A percentile compares a stretch with the other conserved stretches of the same genome.
phyloP scores from a whole-genome alignment of 768 basidiomycete genomes.

The Tricholoma terreum region DNA sequence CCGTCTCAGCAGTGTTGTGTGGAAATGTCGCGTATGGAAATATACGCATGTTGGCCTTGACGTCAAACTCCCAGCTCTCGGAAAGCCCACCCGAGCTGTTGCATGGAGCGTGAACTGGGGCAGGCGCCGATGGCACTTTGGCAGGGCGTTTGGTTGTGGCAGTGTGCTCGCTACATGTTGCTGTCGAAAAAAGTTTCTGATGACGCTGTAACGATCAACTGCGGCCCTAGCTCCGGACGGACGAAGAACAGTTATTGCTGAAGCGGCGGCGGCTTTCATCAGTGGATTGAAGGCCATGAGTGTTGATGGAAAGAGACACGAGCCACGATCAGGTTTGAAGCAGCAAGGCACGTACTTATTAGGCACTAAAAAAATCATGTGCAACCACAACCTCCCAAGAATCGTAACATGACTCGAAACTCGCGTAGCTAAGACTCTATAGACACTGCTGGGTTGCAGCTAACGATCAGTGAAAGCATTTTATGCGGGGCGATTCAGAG shows the following conservation, averaged over 20 bases:
- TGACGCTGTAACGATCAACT: constrained; percentile 56
- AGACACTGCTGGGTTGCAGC: too few species aligned
- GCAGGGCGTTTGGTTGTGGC: not conserved
- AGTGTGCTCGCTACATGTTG: constrained; percentile 17
- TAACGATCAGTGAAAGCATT: too few species aligned
- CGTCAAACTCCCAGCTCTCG: not conserved
- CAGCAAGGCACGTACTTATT: not conserved
- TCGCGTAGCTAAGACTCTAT: too few species aligned
- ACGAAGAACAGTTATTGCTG: constrained; percentile 4
- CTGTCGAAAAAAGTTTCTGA: constrained; percentile 54
- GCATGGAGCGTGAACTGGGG: not conserved
- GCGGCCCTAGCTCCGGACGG: constrained; percentile 16
- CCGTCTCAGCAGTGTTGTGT: constrained; percentile 9
- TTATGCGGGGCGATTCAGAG: too few species aligned
- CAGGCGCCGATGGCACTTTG: not conserved
- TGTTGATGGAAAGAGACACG: not conserved
- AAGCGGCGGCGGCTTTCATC: constrained; percentile 8
- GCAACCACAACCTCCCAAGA: too few species aligned
- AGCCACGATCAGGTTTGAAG: not conserved
- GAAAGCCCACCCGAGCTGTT: not conserved
- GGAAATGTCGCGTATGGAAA: constrained; percentile 17
- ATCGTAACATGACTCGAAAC: too few species aligned
- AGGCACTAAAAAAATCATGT: not conserved
- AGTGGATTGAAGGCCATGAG: constrained; percentile 5
- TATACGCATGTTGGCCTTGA: not conserved